Evolutionary conservation across 805 yeast species (phyloP).

Genomic region (Naumovozyma castellii): DNA sequence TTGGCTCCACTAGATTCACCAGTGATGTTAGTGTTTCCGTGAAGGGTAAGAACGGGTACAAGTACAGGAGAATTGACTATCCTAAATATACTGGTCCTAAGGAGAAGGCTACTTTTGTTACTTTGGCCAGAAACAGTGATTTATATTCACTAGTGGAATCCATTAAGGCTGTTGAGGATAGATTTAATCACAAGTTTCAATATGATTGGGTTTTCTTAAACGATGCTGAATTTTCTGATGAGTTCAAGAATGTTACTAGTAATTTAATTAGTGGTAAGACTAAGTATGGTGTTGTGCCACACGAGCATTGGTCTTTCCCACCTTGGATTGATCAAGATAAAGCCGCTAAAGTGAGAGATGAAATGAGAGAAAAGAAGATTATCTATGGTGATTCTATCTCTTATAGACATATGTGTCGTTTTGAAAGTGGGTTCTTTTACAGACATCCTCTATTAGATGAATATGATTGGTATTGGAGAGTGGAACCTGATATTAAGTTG

Average conservation of each 20-base stretch:
- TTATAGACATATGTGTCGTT: slow-evolving; percentile 88
- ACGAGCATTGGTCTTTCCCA: slow-evolving; percentile 83
- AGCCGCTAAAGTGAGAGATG: slow-evolving; percentile 48
- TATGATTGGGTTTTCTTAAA: slow-evolving; percentile 96
- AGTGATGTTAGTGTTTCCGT: neutral
- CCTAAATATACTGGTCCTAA: slow-evolving; percentile 26
- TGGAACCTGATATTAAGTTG: slow-evolving; percentile 76
- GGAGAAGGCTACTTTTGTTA: slow-evolving; percentile 70
- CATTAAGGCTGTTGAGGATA: slow-evolving; percentile 73
- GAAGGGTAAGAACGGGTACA: slow-evolving; percentile 8
- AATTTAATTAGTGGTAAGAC: slow-evolving; percentile 68
- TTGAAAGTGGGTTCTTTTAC: slow-evolving; percentile 82
- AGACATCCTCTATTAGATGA: slow-evolving; percentile 63
- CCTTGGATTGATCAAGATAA: slow-evolving; percentile 65
- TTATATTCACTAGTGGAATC: slow-evolving; percentile 51
- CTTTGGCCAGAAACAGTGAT: slow-evolving; percentile 72
- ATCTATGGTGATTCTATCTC: slow-evolving; percentile 60
- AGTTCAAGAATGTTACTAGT: slow-evolving; percentile 60
- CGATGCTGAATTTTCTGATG: slow-evolving; percentile 75
- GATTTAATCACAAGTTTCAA: slow-evolving; percentile 70
- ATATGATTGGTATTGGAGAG: slow-evolving; percentile 92
- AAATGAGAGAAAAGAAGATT: slow-evolving; percentile 42
- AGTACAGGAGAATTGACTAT: slow-evolving; percentile 9
- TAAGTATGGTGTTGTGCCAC: slow-evolving; percentile 71
- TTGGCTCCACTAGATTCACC: neutral